Base-by-base conservation (phyloP, 768 basidiomycete genomes). In the Leccinum obscurum region DNA sequence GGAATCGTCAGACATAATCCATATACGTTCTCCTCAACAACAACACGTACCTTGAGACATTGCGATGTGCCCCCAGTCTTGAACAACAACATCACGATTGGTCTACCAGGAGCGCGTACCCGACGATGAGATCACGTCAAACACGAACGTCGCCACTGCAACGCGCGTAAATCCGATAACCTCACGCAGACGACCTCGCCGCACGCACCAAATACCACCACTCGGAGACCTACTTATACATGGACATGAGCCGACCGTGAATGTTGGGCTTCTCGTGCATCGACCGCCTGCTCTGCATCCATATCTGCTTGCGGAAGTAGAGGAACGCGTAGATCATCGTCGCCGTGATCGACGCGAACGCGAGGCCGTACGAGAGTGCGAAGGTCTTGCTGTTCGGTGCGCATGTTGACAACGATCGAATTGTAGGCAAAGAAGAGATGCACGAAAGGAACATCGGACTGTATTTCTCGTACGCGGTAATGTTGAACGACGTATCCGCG, bases 51-150 rank as follows among this genome's bases (percentile, higher is more conserved):
- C 69, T 77, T 82, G 81, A 22, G 76, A 63, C 84, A 87, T 83
- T 1, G 85, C 83, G 51, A 87, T 81, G 68, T 88, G 89, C 17
- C 85, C 86, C 75, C 82, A 89, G 81, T 86, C 76, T 87, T 88
- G 77, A 86, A 89, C 82, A 90, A 84, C 89, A 90, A 88, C 83
- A 89, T 85, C 0, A 89, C 88, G 59, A 90, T 81, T 81, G 90
- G 88, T 54, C 81, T 82, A 15, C 90, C 90, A 68, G 81, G 81
- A 81, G 70, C 11, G 75, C 69, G 49, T 75, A 76, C 15, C 90
- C 90, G 54, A 86, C 81, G 48, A 92, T 81, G 35, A 92, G 77
- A 68, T 92, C 90, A 85, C 77, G 17, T 83, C 85, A 55, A 89
- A 84, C 11, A 82, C 76, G 59, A 88, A 81, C 66, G 84, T 32